Evolutionary conservation across 371 early-diverging fungal species (phyloP).

Genomic region (Mucor sp.): DNA sequence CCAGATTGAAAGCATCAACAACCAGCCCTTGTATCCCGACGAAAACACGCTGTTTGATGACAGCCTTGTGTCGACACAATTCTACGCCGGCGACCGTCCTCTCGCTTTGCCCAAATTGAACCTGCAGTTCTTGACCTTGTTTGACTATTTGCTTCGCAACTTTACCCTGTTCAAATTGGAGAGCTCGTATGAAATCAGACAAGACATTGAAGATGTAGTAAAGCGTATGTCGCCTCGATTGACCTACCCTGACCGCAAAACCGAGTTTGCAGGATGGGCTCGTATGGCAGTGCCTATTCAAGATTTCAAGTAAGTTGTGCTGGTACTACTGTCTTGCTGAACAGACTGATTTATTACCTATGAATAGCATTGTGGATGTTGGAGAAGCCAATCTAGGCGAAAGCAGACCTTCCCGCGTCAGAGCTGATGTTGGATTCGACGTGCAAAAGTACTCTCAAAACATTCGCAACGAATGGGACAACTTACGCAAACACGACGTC

Average conservation of each 20-base stretch:
- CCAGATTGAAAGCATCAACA: slow-evolving; percentile 72
- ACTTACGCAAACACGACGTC: slow-evolving; percentile 80
- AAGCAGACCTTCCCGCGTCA: slow-evolving; percentile 70
- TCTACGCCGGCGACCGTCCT: slow-evolving; percentile 69
- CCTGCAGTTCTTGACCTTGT: slow-evolving; percentile 90
- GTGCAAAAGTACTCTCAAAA: slow-evolving; percentile 67
- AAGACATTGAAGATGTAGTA: slow-evolving; percentile 89
- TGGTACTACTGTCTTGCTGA: background rate
- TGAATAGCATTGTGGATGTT: slow-evolving; percentile 64
- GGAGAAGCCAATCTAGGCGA: slow-evolving; percentile 79
- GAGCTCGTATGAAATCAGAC: slow-evolving; percentile 78
- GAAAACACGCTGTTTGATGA: slow-evolving; percentile 68
- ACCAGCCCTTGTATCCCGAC: slow-evolving; percentile 80
- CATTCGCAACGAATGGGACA: slow-evolving; percentile 88
- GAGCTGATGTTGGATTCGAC: slow-evolving; percentile 69
- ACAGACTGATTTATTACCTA: too few species aligned
- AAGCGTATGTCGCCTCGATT: slow-evolving; percentile 74
- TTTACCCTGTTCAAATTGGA: slow-evolving; percentile 84
- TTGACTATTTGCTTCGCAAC: slow-evolving; percentile 89
- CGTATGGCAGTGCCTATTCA: slow-evolving; percentile 84
- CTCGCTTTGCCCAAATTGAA: slow-evolving; percentile 89
- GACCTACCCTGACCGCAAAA: slow-evolving; percentile 59
- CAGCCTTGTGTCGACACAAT: slow-evolving; percentile 56
- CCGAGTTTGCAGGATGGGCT: slow-evolving; percentile 89
- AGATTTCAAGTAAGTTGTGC: slow-evolving; percentile 51